A percentile compares a stretch with the other conserved stretches of the same genome.
These are phyloP conservation scores for Platanthera guangdongensis DNA, from an alignment of 106 monocot species.

Conservation along the genomic window DNA sequence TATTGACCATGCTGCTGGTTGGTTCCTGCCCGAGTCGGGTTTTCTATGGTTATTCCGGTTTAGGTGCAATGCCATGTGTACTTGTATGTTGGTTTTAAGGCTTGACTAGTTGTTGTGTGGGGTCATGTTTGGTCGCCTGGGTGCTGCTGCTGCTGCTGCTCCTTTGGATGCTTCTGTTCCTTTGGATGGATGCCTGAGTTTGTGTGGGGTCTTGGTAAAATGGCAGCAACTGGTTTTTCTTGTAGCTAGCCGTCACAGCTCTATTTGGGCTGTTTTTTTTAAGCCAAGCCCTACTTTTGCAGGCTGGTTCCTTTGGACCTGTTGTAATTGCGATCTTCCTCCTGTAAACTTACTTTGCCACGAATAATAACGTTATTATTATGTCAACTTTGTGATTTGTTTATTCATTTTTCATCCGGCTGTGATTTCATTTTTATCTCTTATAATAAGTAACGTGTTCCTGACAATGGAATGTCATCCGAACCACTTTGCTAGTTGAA, in stretches of 20 bases:
- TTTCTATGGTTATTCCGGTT: constrained; percentile 1
- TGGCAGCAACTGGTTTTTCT: constrained; percentile 8
- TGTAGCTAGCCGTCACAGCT: neutral
- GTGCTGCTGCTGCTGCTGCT: constrained; percentile 16
- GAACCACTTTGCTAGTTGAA: neutral
- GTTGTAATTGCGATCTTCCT: neutral
- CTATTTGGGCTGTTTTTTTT: constrained; percentile 2
- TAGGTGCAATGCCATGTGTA: constrained; percentile 6
- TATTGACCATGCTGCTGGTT: constrained; percentile 10
- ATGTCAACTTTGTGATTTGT: neutral
- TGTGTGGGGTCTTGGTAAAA: constrained; percentile 17
- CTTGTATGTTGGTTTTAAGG: neutral
- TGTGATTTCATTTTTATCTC: neutral
- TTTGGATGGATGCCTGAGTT: constrained; percentile 25
- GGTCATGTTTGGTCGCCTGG: constrained; percentile 37
- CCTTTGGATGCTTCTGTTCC: constrained; percentile 16
- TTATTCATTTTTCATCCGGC: neutral
- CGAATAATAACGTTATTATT: neutral
- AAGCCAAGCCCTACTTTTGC: neutral
- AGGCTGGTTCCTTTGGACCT: neutral
- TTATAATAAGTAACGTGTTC: neutral
- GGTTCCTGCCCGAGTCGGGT: neutral
- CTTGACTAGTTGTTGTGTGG: neutral
- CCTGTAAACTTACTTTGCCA: neutral
- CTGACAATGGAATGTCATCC: neutral